Conservation (phyloP, 169 alveolate genomes). For the Plasmodium malariae region DNA sequence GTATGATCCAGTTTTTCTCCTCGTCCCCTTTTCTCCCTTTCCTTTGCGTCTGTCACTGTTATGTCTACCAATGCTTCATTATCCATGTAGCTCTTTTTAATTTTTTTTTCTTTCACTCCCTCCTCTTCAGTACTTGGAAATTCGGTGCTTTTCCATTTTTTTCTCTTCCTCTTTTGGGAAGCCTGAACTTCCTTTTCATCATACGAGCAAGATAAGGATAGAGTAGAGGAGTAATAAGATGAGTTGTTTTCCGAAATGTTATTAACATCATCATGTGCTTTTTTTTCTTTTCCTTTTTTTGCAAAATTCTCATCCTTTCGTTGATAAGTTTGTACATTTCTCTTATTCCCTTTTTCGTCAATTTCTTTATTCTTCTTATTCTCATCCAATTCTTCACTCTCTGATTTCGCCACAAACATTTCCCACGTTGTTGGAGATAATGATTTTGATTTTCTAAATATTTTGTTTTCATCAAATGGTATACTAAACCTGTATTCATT, state of each 20-base stretch:
- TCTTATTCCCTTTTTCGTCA: neutral
- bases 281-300: conserved; percentile 15
- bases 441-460: conserved; percentile 49
- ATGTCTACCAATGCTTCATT: too few species aligned
- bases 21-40: neutral
- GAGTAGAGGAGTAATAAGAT: neutral
- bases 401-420: conserved; percentile 29
- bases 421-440: conserved; percentile 72
- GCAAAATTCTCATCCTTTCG: conserved; percentile 1
- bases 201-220: neutral
- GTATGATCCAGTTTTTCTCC: neutral
- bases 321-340: neutral
- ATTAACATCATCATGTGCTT: neutral
- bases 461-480: conserved; percentile 60
- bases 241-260: neutral
- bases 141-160: neutral
- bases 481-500: conserved; percentile 56
- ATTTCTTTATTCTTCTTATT: conserved; percentile 10
- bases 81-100: too few species aligned
- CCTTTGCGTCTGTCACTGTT: too few species aligned
- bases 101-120: too few species aligned
- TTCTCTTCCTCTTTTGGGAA: neutral
- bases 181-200: neutral
- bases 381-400: conserved; percentile 1
- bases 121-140: too few species aligned